These are phyloP conservation scores for Metschnikowia vanudenii DNA, from an alignment of 805 yeast species.

Conservation along the genomic window DNA sequence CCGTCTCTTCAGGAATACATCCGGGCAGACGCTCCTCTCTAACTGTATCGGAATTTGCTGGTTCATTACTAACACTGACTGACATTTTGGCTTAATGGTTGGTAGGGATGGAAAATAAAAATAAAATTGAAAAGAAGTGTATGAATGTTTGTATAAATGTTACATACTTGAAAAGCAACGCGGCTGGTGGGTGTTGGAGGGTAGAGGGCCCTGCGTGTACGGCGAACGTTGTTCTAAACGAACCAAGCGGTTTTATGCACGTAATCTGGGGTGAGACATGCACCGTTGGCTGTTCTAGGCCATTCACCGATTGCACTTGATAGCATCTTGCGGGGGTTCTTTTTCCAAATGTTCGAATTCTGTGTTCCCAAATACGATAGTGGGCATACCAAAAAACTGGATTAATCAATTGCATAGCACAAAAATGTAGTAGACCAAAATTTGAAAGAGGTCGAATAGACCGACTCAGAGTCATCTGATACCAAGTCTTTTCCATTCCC, in stretches of 20 bases:
- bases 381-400: no score
- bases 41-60: slow-evolving; percentile 5
- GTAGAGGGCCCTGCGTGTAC: slow-evolving; percentile 4
- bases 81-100: slow-evolving; percentile 7
- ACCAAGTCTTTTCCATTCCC: no score
- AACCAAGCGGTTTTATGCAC: slow-evolving; percentile 1
- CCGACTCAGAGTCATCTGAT: no score
- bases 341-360: no score
- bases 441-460: no score
- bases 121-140: neutral
- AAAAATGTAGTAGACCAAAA: no score
- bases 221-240: neutral
- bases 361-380: no score
- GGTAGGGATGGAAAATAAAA: neutral
- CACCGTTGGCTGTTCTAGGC: neutral
- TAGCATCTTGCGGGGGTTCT: neutral
- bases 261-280: slow-evolving; percentile 6
- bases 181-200: neutral
- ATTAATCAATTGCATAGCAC: no score
- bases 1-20: slow-evolving; percentile 13
- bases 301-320: neutral
- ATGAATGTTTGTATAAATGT: neutral
- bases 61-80: slow-evolving; percentile 9
- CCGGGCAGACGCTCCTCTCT: neutral
- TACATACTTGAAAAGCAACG: neutral